Evolutionary conservation across 495 filamentous ascomycete genomes (phyloP).

Genomic region (Chaetomium cochliodes): DNA sequence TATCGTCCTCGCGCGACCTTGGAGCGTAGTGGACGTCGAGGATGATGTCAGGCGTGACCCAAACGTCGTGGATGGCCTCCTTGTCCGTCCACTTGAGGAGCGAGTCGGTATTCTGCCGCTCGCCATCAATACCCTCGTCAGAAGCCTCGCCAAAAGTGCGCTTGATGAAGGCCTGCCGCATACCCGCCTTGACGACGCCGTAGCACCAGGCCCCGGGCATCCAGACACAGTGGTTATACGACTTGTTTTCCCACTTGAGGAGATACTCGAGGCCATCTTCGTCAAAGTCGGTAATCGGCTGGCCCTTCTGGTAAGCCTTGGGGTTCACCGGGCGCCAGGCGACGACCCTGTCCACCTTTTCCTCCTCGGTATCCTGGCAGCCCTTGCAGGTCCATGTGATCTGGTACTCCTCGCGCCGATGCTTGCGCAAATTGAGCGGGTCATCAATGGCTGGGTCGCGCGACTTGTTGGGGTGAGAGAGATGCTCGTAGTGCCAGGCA

Average conservation of each 20-base stretch:
- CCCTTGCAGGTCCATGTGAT: conserved; percentile 71
- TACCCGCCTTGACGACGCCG: conserved; percentile 61
- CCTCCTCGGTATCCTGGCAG: conserved; percentile 55
- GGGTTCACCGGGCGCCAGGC: conserved; percentile 77
- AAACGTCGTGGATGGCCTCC: conserved; percentile 83
- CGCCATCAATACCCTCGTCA: conserved; percentile 24
- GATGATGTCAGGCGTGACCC: conserved; percentile 80
- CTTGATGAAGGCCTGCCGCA: conserved; percentile 73
- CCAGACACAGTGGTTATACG: conserved; percentile 80
- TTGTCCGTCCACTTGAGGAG: conserved; percentile 66
- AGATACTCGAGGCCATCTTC: conserved; percentile 81
- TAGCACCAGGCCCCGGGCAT: conserved; percentile 86
- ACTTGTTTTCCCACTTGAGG: conserved; percentile 77
- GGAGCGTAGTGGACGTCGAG: conserved; percentile 62
- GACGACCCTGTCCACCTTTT: conserved; percentile 68
- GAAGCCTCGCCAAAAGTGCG: conserved; percentile 54
- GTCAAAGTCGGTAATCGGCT: conserved; percentile 52
- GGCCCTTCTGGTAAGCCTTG: conserved; percentile 47
- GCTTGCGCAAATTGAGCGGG: conserved; percentile 38
- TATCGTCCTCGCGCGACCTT: conserved; percentile 38
- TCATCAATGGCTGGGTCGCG: conserved; percentile 42
- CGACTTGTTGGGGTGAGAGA: conserved; percentile 51
- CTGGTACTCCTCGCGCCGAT: conserved; percentile 57
- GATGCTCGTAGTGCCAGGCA: conserved; percentile 79
- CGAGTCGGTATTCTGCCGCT: conserved; percentile 35